Conservation (phyloP, 768 basidiomycete genomes). For the Crucibulum laeve region DNA sequence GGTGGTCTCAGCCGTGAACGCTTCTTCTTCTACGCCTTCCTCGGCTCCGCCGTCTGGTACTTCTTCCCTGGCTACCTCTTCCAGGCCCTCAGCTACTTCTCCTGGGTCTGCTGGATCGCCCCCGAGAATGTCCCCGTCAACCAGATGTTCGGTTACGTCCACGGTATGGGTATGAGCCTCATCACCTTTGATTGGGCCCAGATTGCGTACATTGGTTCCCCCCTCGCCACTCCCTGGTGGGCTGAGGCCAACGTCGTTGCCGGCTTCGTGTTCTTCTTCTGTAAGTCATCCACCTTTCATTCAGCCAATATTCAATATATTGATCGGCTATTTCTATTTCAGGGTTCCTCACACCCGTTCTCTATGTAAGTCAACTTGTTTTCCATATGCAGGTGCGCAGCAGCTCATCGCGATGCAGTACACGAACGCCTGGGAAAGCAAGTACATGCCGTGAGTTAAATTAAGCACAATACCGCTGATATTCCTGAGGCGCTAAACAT, state of each 20-base stretch:
- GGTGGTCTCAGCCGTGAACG: conserved; percentile 70
- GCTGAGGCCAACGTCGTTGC: conserved; percentile 65
- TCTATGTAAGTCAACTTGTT: conserved; percentile 41
- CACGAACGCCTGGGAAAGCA: conserved; percentile 58
- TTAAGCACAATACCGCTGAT: neutral
- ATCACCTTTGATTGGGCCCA: conserved; percentile 79
- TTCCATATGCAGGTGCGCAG: neutral
- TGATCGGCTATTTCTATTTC: neutral
- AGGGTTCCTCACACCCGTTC: conserved; percentile 56
- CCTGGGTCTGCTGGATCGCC: conserved; percentile 60
- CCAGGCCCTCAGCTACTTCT: conserved; percentile 58
- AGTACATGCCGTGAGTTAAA: conserved; percentile 47
- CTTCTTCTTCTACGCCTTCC: conserved; percentile 69
- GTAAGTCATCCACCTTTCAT: conserved; percentile 20
- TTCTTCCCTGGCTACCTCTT: conserved; percentile 74
- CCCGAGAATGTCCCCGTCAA: conserved; percentile 68
- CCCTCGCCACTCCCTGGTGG: conserved; percentile 82
- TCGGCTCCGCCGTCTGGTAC: conserved; percentile 58
- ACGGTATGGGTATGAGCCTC: conserved; percentile 64
- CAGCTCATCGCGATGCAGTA: conserved; percentile 27
- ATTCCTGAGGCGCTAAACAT: conserved; percentile 1
- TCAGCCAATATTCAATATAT: neutral
- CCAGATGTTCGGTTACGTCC: conserved; percentile 68
- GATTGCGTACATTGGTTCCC: conserved; percentile 65
- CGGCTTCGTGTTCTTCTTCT: conserved; percentile 69